Base-by-base conservation (phyloP, 768 basidiomycete genomes). In the Amanita phalloides region DNA sequence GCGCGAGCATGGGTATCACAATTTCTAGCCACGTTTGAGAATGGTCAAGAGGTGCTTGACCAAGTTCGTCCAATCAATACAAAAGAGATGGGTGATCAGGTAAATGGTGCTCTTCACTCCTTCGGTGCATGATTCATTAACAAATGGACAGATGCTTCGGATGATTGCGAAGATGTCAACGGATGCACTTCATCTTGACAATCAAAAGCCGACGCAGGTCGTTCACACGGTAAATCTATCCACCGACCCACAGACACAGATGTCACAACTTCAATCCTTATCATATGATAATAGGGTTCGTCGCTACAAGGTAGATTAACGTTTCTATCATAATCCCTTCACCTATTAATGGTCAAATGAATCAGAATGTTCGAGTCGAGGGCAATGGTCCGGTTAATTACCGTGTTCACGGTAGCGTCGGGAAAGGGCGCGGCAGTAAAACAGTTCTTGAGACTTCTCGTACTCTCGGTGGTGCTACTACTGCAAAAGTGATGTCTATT, bases 1-100 rank as follows among this genome's bases (percentile, higher is more conserved):
- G 65, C 66, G 55, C 67, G 76, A 1, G 76, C 77, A 1, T 79
- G 77, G 77, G 61, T 76, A 3, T 71, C 77, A 0, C 71, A 75
- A 26, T 76, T 73, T 50, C 54, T 82, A 5, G 61, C 71, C 2
- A 62, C 56, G 1, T 68, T 71, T 49, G 64, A 65, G 5, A 70
- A 72, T 47, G 75, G 74, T 20, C 66, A 65, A 39, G 69, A 66
- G 48, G 63, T 64, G 3, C 74, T 79, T 51, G 67, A 63, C 0
- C 68, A 68, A 20, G 74, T 74, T 1, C 56, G 55, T 2, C 67
- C 63, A 54, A 73, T 82, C 21, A 64, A 81, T 55, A 77, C 78
- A 1, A 54, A 53, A 6, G 68, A 69, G 9, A 56, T 75, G 41
- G 43, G 57, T 1, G 53, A 60, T 1, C 55, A 59, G 37, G 78